These are phyloP conservation scores for Russula sp. DNA, from an alignment of 768 basidiomycete genomes.

Conservation along the genomic window DNA sequence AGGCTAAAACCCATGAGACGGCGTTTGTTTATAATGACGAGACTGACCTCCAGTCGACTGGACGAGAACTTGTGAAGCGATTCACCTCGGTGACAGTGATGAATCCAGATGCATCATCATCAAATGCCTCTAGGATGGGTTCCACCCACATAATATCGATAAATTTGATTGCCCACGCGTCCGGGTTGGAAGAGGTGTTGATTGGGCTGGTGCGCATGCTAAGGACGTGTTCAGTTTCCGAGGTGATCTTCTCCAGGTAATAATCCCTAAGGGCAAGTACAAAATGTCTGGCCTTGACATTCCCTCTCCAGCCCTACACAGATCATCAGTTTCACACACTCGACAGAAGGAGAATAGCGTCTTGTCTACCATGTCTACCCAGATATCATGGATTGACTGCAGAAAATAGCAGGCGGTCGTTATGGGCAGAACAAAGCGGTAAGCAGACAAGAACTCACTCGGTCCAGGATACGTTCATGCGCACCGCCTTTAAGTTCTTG, in stretches of 20 bases:
- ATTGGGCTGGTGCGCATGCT: neutral
- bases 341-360: neutral
- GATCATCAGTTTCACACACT: neutral
- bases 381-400: constrained; percentile 13
- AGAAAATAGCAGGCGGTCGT: neutral
- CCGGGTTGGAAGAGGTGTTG: constrained; percentile 4
- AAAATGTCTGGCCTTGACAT: constrained; percentile 17
- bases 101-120: constrained; percentile 31
- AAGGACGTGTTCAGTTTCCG: neutral
- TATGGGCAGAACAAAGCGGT: neutral
- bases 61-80: constrained; percentile 15
- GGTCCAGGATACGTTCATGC: constrained; percentile 22
- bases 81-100: constrained; percentile 23
- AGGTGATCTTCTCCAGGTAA: constrained; percentile 24
- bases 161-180: constrained; percentile 27
- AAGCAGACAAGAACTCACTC: neutral
- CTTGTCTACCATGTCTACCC: constrained; percentile 25
- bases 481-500: constrained; percentile 22
- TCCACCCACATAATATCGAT: constrained; percentile 23
- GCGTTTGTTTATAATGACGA: neutral
- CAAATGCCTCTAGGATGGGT: constrained; percentile 29
- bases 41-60: constrained; percentile 25
- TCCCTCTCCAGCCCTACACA: constrained; percentile 18
- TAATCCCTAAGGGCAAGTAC: constrained; percentile 29
- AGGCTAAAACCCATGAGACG: constrained; percentile 15